A percentile compares a stretch with the other conserved stretches of the same genome.
Conservation (phyloP, 1,139 yeast species). For the Scheffersomyces insectosa region DNA sequence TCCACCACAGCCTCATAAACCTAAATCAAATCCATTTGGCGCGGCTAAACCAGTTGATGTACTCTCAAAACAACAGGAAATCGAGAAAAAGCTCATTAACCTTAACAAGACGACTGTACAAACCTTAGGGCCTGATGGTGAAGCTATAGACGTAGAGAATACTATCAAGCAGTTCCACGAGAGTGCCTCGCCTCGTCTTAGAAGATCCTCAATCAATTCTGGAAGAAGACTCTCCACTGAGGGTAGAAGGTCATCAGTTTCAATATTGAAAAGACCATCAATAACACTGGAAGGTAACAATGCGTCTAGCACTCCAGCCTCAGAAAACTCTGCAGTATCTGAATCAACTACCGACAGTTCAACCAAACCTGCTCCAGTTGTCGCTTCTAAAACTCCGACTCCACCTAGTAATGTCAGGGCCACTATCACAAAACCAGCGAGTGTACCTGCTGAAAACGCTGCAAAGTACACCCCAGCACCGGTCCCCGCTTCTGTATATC, state of each 20-base stretch:
- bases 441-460: slow-evolving; percentile 7
- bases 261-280: slow-evolving; percentile 13
- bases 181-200: slow-evolving; percentile 10
- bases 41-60: slow-evolving; percentile 49
- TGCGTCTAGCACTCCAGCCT: slow-evolving; percentile 3
- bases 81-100: slow-evolving; percentile 46
- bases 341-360: slow-evolving; percentile 9
- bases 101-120: slow-evolving; percentile 61
- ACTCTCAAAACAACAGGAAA: slow-evolving; percentile 40
- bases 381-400: slow-evolving; percentile 7
- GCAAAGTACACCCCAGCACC: slow-evolving; percentile 8
- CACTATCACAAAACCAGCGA: slow-evolving; percentile 12
- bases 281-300: slow-evolving; percentile 1
- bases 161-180: slow-evolving; percentile 16
- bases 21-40: slow-evolving; percentile 47
- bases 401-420: slow-evolving; percentile 5
- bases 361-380: slow-evolving; percentile 11
- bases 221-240: slow-evolving; percentile 13
- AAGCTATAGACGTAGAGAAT: slow-evolving; percentile 15
- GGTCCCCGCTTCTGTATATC: slow-evolving; percentile 14
- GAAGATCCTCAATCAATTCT: slow-evolving; percentile 13
- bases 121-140: slow-evolving; percentile 41
- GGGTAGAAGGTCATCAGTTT: slow-evolving; percentile 20
- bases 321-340: neutral
- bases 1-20: slow-evolving; percentile 18